Percentiles rank a stretch among this genome's conserved stretches.
These are phyloP conservation scores for Eimeria tenella DNA, from an alignment of 169 alveolate genomes.

Conservation along the genomic window DNA sequence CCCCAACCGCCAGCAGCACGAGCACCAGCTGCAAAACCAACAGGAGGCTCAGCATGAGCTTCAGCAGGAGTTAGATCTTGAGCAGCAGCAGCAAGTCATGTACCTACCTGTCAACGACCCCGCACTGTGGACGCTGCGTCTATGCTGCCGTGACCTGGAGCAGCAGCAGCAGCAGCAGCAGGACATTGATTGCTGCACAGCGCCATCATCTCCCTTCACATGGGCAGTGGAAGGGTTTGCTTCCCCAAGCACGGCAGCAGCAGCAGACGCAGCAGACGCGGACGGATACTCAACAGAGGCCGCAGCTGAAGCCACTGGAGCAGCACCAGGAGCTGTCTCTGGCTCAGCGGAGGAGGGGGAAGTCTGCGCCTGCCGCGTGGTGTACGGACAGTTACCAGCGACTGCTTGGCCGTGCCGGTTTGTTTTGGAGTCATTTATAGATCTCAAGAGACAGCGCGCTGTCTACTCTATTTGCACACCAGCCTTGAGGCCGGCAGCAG, in stretches of 20 bases:
- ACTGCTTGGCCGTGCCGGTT: slow-evolving; percentile 39
- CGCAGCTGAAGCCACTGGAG: not conserved
- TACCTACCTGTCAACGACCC: too few relatives aligned
- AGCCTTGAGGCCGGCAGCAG: slow-evolving; percentile 24
- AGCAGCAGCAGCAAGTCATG: not conserved
- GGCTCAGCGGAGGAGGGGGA: not conserved
- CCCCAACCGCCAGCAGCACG: slow-evolving; percentile 5
- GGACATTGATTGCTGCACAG: not conserved
- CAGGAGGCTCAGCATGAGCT: not conserved
- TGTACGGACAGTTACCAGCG: slow-evolving; percentile 27
- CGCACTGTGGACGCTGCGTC: not conserved
- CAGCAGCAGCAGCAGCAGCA: not conserved
- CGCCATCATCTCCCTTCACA: too few relatives aligned
- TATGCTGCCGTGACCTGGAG: too few relatives aligned
- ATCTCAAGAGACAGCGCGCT: slow-evolving; percentile 36
- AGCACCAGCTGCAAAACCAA: not conserved
- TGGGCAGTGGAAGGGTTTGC: too few relatives aligned
- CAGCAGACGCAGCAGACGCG: not conserved
- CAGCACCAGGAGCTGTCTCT: not conserved
- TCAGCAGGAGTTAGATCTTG: not conserved
- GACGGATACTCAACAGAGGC: not conserved
- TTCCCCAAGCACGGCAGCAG: not conserved
- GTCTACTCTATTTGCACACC: slow-evolving; percentile 37
- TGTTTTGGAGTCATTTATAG: slow-evolving; percentile 22
- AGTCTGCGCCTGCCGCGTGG: not conserved